These are phyloP conservation scores for Fusarium robinianum DNA, from an alignment of 2,329 filamentous ascomycete genomes.

Conservation along the genomic window DNA sequence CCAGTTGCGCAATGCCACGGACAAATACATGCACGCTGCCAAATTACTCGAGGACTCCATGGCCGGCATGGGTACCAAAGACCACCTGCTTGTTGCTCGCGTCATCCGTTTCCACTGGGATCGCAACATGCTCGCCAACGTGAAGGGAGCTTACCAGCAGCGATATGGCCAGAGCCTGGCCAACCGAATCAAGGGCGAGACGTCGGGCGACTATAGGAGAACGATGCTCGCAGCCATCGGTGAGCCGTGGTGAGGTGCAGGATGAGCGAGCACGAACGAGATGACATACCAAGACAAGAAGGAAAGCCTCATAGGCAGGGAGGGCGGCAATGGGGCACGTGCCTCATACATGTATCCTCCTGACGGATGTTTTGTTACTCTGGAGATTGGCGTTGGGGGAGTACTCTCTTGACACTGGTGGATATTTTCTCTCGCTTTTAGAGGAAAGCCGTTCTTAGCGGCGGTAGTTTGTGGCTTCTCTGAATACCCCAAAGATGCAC, in stretches of 20 bases:
- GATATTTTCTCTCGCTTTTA: no score
- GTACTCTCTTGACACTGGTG: no score
- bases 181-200: constrained; percentile 77
- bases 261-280: neutral
- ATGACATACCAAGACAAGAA: no score
- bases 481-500: no score
- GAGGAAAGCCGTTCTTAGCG: no score
- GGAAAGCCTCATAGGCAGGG: no score
- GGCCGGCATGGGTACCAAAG: constrained; percentile 86
- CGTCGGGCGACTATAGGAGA: constrained; percentile 79
- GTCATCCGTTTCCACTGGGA: constrained; percentile 87
- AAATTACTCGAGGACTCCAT: constrained; percentile 82
- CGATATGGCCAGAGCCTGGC: constrained; percentile 70
- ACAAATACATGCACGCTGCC: constrained; percentile 85
- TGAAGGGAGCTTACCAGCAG: constrained; percentile 77
- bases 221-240: constrained; percentile 73
- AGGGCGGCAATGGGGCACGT: no score
- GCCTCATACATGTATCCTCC: no score
- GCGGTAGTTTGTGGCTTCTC: no score
- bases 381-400: no score
- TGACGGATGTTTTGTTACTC: no score
- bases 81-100: constrained; percentile 76
- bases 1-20: constrained; percentile 76
- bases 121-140: constrained; percentile 70
- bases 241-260: constrained; percentile 41